Evolutionary conservation across 2,329 filamentous ascomycete species (phyloP).

Genomic region (Lecanicillium sp.): DNA sequence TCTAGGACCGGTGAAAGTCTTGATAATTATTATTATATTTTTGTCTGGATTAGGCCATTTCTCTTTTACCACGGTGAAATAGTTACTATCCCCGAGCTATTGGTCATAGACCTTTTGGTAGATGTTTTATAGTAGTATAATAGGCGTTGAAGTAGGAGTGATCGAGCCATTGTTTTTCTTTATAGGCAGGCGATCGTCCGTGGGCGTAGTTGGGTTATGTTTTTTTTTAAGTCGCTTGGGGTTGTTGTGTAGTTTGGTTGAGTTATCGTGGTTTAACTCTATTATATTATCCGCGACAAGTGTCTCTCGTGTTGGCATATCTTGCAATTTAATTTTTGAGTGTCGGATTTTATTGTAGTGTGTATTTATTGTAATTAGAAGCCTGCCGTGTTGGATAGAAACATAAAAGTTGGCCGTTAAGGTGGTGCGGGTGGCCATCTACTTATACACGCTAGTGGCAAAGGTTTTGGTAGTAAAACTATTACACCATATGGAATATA

Average conservation of each 20-base stretch:
- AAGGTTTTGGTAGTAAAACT: not conserved
- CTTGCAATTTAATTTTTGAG: constrained; percentile 1
- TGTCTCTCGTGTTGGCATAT: not conserved
- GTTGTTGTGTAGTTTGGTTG: not conserved
- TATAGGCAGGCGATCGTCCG: not conserved
- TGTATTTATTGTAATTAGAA: not conserved
- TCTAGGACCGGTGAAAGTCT: not conserved
- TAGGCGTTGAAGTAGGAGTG: not conserved
- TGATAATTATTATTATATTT: not conserved
- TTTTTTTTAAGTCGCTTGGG: not conserved
- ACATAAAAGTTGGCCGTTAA: not conserved
- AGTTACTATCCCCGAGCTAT: not conserved
- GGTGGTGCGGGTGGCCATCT: not conserved
- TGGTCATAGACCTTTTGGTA: not conserved
- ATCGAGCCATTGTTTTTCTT: not conserved
- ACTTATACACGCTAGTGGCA: not conserved
- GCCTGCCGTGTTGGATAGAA: not conserved
- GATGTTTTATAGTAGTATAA: not conserved
- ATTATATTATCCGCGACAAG: not conserved
- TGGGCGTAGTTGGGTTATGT: not conserved
- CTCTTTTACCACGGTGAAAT: not conserved
- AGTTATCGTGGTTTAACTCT: not conserved
- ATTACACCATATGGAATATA: not conserved
- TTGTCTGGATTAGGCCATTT: not conserved
- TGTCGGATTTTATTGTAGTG: not conserved